Evolutionary conservation across 2,329 filamentous ascomycete species (phyloP), one percentile per base, ranked within the genome.

Genomic region (Tothia fuscella): DNA sequence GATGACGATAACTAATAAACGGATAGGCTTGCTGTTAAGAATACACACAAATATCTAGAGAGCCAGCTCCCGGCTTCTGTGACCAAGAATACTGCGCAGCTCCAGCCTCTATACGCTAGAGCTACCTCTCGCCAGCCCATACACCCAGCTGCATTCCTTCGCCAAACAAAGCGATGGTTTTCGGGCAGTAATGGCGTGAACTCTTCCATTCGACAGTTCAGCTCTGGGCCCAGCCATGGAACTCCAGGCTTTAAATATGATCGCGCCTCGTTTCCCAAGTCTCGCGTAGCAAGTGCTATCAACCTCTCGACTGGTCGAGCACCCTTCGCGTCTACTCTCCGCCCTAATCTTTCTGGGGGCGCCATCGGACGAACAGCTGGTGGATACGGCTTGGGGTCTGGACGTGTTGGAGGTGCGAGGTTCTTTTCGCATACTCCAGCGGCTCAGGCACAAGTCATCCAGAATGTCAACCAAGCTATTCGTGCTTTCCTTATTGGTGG

Each of bases 401-500:
- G 80, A 24, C 71, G 78, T 35, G 59, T 76, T 45, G 78, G 82
- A 50, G 83, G 81, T 33, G 77, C 79, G 19, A 75, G 89, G 50
- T 89, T 89, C 66, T 96, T 96, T 64, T 93, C 86, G 1, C 88
- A 95, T 63, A 76, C 78, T 1, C 86, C 89, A 1, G 81, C 84
- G 7, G 76, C 80, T 6, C 87, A 86, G 29, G 86, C 88, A 1
- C 85, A 96, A 59, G 86, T 96, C 35, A 76, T 96, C 39, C 82
- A 91, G 60, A 94, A 94, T 61, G 89, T 95, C n/a, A 93, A 86
- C 10, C 80, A 87, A 51, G 91, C 87, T 4, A 80, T 96, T 54
- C 78, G 91, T 41, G 88, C 87, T 10, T 95, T 98, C 63, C 81
- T 85, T 64, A 71, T 94, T n/a, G 87, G 83, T 0, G 91, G 91